These are phyloP conservation scores for Cucumis melo DNA, from an alignment of 306 rosid genomes.

Conservation along the genomic window DNA sequence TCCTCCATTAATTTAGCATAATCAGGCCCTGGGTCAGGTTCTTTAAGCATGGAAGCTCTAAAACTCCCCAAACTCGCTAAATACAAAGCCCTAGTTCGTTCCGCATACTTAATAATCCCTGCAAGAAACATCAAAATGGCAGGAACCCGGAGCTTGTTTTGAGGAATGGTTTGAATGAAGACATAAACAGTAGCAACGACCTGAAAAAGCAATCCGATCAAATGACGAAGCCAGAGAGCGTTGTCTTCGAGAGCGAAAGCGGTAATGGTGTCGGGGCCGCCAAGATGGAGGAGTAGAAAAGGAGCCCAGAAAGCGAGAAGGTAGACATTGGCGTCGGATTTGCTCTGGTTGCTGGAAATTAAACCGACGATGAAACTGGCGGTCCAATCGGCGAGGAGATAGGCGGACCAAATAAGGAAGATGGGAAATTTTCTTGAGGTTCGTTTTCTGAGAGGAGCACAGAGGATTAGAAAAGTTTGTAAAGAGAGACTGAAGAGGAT, in stretches of 20 bases:
- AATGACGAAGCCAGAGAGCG: slow-evolving; percentile 36
- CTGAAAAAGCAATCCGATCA: slow-evolving; percentile 24
- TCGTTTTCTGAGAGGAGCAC: slow-evolving; percentile 23
- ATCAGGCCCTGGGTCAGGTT: slow-evolving; percentile 26
- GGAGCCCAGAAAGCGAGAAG: slow-evolving; percentile 42
- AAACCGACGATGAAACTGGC: slow-evolving; percentile 23
- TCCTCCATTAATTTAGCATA: slow-evolving; percentile 35
- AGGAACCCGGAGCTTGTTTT: slow-evolving; percentile 18
- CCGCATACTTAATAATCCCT: slow-evolving; percentile 32
- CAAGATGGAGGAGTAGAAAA: slow-evolving; percentile 36
- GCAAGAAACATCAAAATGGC: slow-evolving; percentile 17
- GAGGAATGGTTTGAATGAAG: slow-evolving; percentile 33
- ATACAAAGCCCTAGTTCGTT: slow-evolving; percentile 28
- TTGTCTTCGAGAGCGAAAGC: slow-evolving; percentile 36
- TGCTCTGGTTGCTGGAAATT: slow-evolving; percentile 18
- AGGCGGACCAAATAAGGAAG: slow-evolving; percentile 21
- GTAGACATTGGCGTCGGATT: background rate
- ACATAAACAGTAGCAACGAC: slow-evolving; percentile 15
- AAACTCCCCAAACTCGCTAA: slow-evolving; percentile 21
- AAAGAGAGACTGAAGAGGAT: slow-evolving; percentile 21
- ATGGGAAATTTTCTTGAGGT: background rate
- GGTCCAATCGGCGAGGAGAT: slow-evolving; percentile 33
- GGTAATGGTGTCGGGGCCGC: slow-evolving; percentile 47
- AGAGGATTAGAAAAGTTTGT: slow-evolving; percentile 15
- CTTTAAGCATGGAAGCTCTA: slow-evolving; percentile 12